Conservation (phyloP, 257 asterid species). For the Paulownia fortunei region DNA sequence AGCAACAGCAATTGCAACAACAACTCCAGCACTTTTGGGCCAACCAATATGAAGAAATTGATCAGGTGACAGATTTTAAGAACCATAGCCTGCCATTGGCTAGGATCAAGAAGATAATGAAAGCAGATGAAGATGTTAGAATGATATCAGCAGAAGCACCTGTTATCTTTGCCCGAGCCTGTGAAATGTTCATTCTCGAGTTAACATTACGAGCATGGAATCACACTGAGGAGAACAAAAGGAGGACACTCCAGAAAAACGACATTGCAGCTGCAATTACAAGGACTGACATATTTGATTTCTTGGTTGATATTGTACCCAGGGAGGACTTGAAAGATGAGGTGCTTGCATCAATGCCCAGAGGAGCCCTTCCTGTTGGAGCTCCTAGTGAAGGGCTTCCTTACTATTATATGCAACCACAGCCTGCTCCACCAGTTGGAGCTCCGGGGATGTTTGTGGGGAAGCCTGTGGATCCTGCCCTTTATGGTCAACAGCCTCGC, state of each 20-base stretch:
- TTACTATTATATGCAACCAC: slow-evolving; percentile 84
- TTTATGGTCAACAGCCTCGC: slow-evolving; percentile 82
- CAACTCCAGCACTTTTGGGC: slow-evolving; percentile 90
- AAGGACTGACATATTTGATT: slow-evolving; percentile 93
- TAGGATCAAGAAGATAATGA: slow-evolving; percentile 96
- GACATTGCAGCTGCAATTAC: slow-evolving; percentile 98
- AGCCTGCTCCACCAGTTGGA: slow-evolving; percentile 63
- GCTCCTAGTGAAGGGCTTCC: slow-evolving; percentile 85
- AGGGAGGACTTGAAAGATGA: slow-evolving; percentile 96
- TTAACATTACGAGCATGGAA: slow-evolving; percentile 91
- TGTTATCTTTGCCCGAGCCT: slow-evolving; percentile 90
- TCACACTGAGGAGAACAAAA: slow-evolving; percentile 95
- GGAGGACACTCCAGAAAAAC: slow-evolving; percentile 95
- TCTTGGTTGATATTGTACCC: slow-evolving; percentile 95
- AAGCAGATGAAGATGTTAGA: slow-evolving; percentile 92
- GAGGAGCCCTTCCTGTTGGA: slow-evolving; percentile 86
- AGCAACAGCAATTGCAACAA: slow-evolving; percentile 88
- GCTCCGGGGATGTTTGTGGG: slow-evolving; percentile 82
- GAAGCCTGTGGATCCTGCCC: slow-evolving; percentile 81
- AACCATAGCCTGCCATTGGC: slow-evolving; percentile 96
- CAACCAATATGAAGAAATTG: slow-evolving; percentile 76
- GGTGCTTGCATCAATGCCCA: slow-evolving; percentile 87
- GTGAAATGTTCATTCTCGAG: slow-evolving; percentile 99
- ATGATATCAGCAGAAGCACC: slow-evolving; percentile 99
- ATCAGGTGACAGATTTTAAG: slow-evolving; percentile 82